Conservation (phyloP, 176 grass and related monocot genomes). For the Oryza nivara region DNA sequence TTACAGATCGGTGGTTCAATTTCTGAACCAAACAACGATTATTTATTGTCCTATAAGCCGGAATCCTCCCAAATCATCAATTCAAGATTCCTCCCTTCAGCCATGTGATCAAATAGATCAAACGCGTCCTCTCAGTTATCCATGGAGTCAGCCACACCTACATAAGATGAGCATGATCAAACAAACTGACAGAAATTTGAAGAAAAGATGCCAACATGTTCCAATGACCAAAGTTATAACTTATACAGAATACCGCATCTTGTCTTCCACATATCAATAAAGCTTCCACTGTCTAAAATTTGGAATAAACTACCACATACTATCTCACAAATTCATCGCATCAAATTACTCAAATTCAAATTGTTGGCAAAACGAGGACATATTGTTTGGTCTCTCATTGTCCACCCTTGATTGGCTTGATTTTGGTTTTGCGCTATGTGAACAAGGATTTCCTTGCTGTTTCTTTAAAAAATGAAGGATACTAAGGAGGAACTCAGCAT, state of each 20-base stretch:
- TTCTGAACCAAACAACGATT: background rate
- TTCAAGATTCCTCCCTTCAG: background rate
- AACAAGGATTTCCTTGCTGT: background rate
- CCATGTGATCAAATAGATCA: background rate
- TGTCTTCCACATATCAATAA: background rate
- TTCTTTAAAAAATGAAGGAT: background rate
- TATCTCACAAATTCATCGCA: background rate
- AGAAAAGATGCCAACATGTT: background rate
- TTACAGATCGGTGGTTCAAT: background rate
- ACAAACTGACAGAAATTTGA: background rate
- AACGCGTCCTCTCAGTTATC: background rate
- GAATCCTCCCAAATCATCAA: background rate
- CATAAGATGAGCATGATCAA: constrained; percentile 2
- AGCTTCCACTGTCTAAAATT: background rate
- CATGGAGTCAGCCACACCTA: background rate
- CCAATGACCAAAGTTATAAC: background rate
- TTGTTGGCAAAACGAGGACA: background rate
- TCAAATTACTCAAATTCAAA: background rate
- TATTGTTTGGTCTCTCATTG: background rate
- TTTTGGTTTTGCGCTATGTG: background rate
- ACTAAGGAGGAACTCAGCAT: background rate
- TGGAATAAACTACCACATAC: background rate
- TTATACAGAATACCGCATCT: background rate
- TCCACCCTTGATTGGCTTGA: background rate
- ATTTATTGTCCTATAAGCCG: background rate